Evolutionary conservation across 139 green algal genomes (phyloP), one percentile per base, ranked within the genome.

Genomic region (Chlamydomonas eustigma): DNA sequence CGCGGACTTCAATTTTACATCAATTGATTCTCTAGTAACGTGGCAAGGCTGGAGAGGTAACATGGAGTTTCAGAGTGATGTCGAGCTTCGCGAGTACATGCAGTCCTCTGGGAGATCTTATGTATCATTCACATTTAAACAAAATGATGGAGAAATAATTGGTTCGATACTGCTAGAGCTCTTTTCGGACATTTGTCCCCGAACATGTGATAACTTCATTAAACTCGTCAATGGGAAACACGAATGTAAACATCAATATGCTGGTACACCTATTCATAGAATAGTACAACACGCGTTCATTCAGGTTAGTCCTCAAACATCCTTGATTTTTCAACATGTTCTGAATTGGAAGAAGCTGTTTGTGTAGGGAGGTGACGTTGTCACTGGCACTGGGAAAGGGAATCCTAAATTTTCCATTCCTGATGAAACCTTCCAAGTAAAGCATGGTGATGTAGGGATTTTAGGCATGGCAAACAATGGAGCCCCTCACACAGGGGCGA

Each of bases 341-440:
- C 4, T 28, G 4, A 22, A 68, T 28, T 68, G 6, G 12, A 58
- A 28, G 52, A 22, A 22, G 12, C n/a, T 28, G 12, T 68, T 34
- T 38, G 74, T 76, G 1, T 73, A 83, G 74, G 78, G 75, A 28
- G 81, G 81, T 2, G 81, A 87, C 36, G 65, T 83, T n/a, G 75
- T 84, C 32, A 75, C 83, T 44, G 81, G 81, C 39, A 84, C 77
- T 64, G 81, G 81, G 8, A 87, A 87, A 63, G 81, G 81, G 1
- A 39, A 87, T 38, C 78, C 81, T 2, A 74, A 71, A 0, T 87
- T 81, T 33, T 33, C 1, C 6, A 37, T 87, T 12, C 51, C 81
- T 4, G 81, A 87, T 69, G 81, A 87, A 31, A 78, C 81, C 4
- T 86, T 82, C 39, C 51, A 38, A 1, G 32, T 87, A 3, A 84